phyloP scores from a whole-genome alignment of 345 rosid genomes.

The Citrus mangshanensis region DNA sequence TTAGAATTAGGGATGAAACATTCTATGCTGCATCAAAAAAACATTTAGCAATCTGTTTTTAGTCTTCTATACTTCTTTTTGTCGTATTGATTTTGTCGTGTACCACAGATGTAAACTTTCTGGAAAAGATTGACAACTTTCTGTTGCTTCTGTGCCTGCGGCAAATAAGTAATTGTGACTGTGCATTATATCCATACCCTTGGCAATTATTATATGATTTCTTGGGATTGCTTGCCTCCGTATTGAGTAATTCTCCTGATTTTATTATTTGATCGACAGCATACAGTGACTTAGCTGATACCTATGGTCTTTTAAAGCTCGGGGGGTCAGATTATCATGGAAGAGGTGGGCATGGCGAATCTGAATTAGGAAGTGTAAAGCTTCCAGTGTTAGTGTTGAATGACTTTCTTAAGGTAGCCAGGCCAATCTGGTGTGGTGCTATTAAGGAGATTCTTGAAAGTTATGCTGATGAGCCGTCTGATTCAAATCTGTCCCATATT shows the following conservation, averaged over 20 bases:
- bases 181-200: background rate
- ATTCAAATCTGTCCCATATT: conserved; percentile 51
- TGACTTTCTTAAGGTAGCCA: conserved; percentile 70
- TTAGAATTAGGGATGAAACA: background rate
- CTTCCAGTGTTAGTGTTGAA: conserved; percentile 60
- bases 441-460: conserved; percentile 43
- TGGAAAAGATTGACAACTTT: background rate
- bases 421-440: conserved; percentile 83
- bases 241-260: background rate
- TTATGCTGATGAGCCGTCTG: conserved; percentile 69
- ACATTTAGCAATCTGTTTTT: background rate
- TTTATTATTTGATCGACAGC: conserved; percentile 35
- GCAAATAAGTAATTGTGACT: background rate
- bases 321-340: conserved; percentile 98
- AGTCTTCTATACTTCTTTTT: background rate
- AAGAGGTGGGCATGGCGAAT: conserved; percentile 73
- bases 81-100: background rate
- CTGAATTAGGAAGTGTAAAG: conserved; percentile 78
- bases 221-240: background rate
- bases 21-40: background rate
- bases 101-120: background rate
- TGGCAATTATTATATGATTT: background rate
- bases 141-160: background rate
- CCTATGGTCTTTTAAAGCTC: conserved; percentile 71
- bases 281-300: conserved; percentile 76